Conservation (phyloP, 345 rosid genomes). For the Iberis pinnata region DNA sequence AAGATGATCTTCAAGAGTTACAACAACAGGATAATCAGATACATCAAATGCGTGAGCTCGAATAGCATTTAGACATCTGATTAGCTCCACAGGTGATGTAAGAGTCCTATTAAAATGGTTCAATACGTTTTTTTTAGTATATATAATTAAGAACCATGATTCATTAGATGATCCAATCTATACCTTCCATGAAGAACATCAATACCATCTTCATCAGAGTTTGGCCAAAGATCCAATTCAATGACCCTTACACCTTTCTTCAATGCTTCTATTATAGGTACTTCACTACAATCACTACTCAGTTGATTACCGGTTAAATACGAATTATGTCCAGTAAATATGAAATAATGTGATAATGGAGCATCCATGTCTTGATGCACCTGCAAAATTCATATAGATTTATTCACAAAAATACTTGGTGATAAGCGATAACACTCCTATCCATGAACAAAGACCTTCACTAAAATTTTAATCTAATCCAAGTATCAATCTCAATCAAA, state of each 20-base stretch:
- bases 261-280: constrained; percentile 68
- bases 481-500: no score
- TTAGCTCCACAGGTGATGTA: constrained; percentile 72
- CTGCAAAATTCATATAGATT: constrained; percentile 33
- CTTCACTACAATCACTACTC: constrained; percentile 88
- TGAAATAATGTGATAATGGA: constrained; percentile 84
- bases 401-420: background rate
- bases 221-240: constrained; percentile 95
- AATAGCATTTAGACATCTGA: constrained; percentile 65
- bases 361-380: constrained; percentile 85
- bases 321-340: constrained; percentile 84
- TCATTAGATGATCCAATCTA: no score
- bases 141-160: no score
- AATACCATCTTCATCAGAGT: constrained; percentile 56
- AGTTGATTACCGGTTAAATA: constrained; percentile 93
- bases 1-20: constrained; percentile 96
- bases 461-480: no score
- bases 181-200: constrained; percentile 94
- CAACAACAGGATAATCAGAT: constrained; percentile 80
- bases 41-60: constrained; percentile 64
- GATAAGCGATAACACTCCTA: no score
- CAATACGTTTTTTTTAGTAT: no score
- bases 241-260: constrained; percentile 76
- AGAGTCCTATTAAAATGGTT: constrained; percentile 47
- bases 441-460: no score